These are phyloP conservation scores for Agaricales sp. DNA, from an alignment of 1,284 basidiomycete species.

Conservation along the genomic window DNA sequence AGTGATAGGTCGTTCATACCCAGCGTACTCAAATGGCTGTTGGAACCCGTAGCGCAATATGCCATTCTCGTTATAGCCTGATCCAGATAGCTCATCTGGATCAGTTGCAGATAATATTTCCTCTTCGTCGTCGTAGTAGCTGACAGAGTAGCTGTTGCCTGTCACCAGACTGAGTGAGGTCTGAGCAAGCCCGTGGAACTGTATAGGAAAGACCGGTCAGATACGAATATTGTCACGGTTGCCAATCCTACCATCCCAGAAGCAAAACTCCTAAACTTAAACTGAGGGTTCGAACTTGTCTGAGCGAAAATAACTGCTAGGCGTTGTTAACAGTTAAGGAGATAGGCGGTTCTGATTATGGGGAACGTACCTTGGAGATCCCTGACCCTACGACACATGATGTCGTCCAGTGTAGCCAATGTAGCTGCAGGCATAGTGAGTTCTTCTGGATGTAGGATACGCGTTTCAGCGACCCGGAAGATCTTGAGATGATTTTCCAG, in stretches of 20 bases:
- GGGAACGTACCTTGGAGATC: not conserved
- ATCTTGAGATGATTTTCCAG: slow-evolving; percentile 15
- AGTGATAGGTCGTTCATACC: not conserved
- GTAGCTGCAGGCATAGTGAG: slow-evolving; percentile 4
- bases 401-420: not conserved
- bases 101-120: not conserved
- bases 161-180: not conserved
- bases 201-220: not conserved
- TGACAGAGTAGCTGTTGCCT: not conserved
- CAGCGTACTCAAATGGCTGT: not conserved
- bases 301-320: not conserved
- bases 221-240: not conserved
- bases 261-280: not conserved
- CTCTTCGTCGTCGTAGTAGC: not conserved
- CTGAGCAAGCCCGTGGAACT: not conserved
- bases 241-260: not conserved
- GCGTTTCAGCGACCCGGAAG: slow-evolving; percentile 8
- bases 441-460: slow-evolving; percentile 6
- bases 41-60: not conserved
- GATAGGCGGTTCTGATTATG: not conserved
- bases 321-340: not conserved
- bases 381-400: not conserved
- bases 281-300: not conserved
- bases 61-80: not conserved
- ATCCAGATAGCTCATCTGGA: not conserved